Evolutionary conservation across 179 eudicot species (phyloP).

Genomic region (Actinidia arguta): DNA sequence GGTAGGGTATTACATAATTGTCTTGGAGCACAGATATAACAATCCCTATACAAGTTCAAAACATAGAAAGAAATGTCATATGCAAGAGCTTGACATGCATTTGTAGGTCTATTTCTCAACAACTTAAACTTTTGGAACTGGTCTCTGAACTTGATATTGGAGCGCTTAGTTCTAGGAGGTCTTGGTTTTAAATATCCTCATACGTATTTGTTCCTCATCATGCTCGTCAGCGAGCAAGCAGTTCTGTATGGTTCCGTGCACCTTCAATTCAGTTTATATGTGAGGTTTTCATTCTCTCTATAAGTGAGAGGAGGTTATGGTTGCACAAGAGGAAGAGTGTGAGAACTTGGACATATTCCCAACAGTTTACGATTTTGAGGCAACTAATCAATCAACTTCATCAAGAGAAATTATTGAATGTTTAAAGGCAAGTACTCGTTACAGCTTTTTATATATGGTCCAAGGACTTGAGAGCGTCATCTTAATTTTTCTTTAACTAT

Average conservation of each 20-base stretch:
- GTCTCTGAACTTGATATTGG: neutral
- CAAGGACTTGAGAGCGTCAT: neutral
- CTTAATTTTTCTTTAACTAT: too few species aligned
- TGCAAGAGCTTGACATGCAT: neutral
- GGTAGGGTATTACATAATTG: neutral
- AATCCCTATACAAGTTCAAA: neutral
- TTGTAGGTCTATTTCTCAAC: neutral
- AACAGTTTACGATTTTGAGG: neutral
- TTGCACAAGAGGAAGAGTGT: too few species aligned
- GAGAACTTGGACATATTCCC: neutral
- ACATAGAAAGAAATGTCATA: conserved; percentile 1
- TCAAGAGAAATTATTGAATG: neutral
- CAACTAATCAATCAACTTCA: neutral
- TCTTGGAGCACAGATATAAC: neutral
- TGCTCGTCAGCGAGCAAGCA: neutral
- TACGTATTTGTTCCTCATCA: neutral
- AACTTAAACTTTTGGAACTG: neutral
- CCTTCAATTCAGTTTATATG: neutral
- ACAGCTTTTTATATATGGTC: neutral
- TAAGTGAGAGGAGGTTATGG: neutral
- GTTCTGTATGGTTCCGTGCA: neutral
- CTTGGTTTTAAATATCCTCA: neutral
- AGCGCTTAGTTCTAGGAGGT: neutral
- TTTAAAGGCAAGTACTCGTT: neutral
- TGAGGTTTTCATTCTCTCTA: neutral